A percentile compares a stretch with the other conserved stretches of the same genome.
These are phyloP conservation scores for Arabidopsis lyrata DNA, from an alignment of 441 rosid genomes.

Conservation along the genomic window DNA sequence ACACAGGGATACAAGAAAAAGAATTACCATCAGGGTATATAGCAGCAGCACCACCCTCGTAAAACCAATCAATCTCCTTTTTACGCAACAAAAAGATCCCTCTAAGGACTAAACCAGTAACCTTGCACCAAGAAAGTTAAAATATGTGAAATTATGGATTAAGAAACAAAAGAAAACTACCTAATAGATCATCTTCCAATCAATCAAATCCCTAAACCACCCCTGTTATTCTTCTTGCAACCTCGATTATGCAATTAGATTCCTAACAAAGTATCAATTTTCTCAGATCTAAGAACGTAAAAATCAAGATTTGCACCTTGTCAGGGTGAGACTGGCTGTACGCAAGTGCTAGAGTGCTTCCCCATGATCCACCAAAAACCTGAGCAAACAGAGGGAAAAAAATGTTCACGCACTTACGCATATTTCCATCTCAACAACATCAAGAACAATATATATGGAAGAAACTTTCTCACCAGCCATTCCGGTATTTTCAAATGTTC, in stretches of 20 bases:
- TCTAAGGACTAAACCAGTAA: slow-evolving; percentile 88
- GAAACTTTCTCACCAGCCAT: slow-evolving; percentile 70
- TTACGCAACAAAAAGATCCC: slow-evolving; percentile 91
- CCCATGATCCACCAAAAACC: slow-evolving; percentile 99
- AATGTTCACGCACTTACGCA: background rate
- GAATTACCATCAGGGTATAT: slow-evolving; percentile 88
- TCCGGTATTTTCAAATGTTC: slow-evolving; percentile 81
- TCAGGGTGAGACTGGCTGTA: slow-evolving; percentile 88
- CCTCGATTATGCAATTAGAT: background rate
- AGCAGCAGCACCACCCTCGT: slow-evolving; percentile 96
- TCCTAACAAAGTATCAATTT: background rate
- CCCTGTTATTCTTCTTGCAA: background rate
- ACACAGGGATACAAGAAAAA: slow-evolving; percentile 11
- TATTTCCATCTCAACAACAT: background rate
- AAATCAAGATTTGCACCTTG: slow-evolving; percentile 56
- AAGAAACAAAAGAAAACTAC: slow-evolving; percentile 1
- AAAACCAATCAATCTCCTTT: slow-evolving; percentile 98
- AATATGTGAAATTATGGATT: slow-evolving; percentile 14
- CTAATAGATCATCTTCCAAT: background rate
- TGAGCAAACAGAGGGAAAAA: slow-evolving; percentile 36
- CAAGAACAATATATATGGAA: background rate
- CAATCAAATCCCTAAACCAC: background rate
- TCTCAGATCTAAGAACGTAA: slow-evolving; percentile 4
- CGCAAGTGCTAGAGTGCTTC: slow-evolving; percentile 89
- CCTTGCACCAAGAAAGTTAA: slow-evolving; percentile 48